Base-by-base conservation (phyloP, 2,329 filamentous ascomycete genomes). In the Hysterium pulicare region DNA sequence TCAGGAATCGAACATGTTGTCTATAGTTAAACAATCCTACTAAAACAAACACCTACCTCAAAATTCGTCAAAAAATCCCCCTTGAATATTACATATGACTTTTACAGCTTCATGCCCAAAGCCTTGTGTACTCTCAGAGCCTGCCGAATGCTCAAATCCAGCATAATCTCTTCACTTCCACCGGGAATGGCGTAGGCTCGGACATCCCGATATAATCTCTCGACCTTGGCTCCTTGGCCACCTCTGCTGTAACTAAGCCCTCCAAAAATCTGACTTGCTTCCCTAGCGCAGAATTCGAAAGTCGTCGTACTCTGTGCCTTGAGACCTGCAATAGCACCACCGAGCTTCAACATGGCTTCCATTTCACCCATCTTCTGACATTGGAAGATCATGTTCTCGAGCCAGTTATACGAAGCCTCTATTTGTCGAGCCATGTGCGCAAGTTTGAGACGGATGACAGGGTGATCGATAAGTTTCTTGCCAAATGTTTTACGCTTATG, bases 381-480 rank as follows among this genome's bases (percentile, higher is more conserved):
- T 72, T 98, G 93, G 76, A 82, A 96, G 68, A 97, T 84, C 49
- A 97, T 74, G 67, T 88, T 94, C 77, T 98, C 93, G 45, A 97
- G 81, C 93, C 93, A 98, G 71, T 86, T 87, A 74, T 93, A 93
- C n/a, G 84, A 87, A 19, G 93, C 90, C 72, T 98, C 93, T 67
- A 97, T 95, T 73, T 97, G 93, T 44, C 93, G 84, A 3, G 90
- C 91, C 93, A 98, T 98, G 71, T 97, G 87, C 2, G 93, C 93
- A 33, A 98, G 85, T 76, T 97, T 97, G 73, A 96, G 83, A 9
- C 93, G 89, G 70, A 97, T 97, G 58, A 97, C 93, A 3, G 91
- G 89, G 71, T 98, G 93, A 54, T 96, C 87, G 64, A 96, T 93
- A 53, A 98, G 85, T 63, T 87, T 89, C 79, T 95, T 93, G 74